A percentile compares a stretch with the other conserved stretches of the same genome.
Conservation (phyloP, 1,284 basidiomycete species). For the Gymnopus androsaceus region DNA sequence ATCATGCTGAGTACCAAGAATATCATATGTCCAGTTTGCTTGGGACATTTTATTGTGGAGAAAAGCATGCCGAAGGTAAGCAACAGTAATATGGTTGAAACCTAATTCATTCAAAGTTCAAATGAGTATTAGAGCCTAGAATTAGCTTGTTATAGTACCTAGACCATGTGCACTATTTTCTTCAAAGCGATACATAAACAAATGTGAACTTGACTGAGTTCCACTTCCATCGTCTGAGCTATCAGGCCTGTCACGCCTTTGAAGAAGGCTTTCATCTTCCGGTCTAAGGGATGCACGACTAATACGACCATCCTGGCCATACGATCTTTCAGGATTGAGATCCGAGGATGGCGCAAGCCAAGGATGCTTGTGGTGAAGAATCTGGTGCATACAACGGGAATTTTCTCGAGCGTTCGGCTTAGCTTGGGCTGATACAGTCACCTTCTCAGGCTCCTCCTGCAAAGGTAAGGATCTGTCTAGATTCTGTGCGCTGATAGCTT, state of each 20-base stretch:
- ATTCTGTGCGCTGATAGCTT: constrained; percentile 52
- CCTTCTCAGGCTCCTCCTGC: constrained; percentile 74
- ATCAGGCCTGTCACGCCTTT: constrained; percentile 32
- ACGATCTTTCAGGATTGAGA: constrained; percentile 50
- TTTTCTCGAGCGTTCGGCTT: constrained; percentile 28
- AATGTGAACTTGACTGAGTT: no score
- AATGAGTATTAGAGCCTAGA: no score
- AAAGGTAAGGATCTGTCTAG: constrained; percentile 74
- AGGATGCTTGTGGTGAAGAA: constrained; percentile 29
- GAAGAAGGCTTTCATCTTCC: constrained; percentile 51
- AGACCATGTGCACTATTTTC: no score
- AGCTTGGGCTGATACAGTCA: constrained; percentile 34
- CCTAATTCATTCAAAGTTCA: no score
- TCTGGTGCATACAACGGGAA: constrained; percentile 34
- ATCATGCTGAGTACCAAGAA: no score
- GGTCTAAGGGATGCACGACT: constrained; percentile 37
- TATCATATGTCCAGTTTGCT: no score
- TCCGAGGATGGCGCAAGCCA: constrained; percentile 63
- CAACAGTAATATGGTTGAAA: no score
- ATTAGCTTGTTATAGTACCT: no score
- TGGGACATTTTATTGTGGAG: no score
- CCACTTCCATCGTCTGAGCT: constrained; percentile 36
- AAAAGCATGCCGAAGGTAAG: no score
- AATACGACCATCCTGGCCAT: constrained; percentile 29
- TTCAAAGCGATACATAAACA: no score